These are phyloP conservation scores for Scenedesmus sp. DNA, from an alignment of 163 green algal species.

Conservation along the genomic window DNA sequence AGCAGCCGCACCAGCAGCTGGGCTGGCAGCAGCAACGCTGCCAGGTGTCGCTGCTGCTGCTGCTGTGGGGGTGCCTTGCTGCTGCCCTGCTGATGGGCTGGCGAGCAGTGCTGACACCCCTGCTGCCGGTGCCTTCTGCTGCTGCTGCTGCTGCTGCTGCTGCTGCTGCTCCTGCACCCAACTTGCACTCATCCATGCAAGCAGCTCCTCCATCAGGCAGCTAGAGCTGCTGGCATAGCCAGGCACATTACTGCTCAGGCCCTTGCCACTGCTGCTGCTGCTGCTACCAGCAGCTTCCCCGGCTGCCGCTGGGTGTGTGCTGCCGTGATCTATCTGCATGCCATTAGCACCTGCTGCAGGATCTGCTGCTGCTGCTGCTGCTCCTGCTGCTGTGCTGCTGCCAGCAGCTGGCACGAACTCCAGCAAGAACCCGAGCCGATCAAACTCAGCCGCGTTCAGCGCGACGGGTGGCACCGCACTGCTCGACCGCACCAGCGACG, in stretches of 20 bases:
- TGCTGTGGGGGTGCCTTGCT: slow-evolving; percentile 5
- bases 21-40: neutral
- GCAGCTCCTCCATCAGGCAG: slow-evolving; percentile 33
- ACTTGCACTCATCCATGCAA: slow-evolving; percentile 11
- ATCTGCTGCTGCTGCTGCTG: slow-evolving; percentile 17
- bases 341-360: slow-evolving; percentile 20
- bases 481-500: neutral
- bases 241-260: slow-evolving; percentile 33
- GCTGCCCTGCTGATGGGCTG: neutral
- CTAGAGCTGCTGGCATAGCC: neutral
- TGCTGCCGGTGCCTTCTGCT: neutral
- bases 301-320: slow-evolving; percentile 24
- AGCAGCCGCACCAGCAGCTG: neutral
- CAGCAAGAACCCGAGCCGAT: slow-evolving; percentile 70
- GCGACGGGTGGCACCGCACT: slow-evolving; percentile 9
- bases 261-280: neutral
- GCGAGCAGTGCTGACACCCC: neutral
- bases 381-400: neutral
- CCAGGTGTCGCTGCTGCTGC: slow-evolving; percentile 9
- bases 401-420: slow-evolving; percentile 50
- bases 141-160: neutral
- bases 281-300: neutral
- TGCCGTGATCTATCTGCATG: slow-evolving; percentile 52
- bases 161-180: slow-evolving; percentile 24
- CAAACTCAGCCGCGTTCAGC: slow-evolving; percentile 68